These are phyloP conservation scores for Ustilago nuda DNA, from an alignment of 1,284 basidiomycete genomes.

Conservation along the genomic window DNA sequence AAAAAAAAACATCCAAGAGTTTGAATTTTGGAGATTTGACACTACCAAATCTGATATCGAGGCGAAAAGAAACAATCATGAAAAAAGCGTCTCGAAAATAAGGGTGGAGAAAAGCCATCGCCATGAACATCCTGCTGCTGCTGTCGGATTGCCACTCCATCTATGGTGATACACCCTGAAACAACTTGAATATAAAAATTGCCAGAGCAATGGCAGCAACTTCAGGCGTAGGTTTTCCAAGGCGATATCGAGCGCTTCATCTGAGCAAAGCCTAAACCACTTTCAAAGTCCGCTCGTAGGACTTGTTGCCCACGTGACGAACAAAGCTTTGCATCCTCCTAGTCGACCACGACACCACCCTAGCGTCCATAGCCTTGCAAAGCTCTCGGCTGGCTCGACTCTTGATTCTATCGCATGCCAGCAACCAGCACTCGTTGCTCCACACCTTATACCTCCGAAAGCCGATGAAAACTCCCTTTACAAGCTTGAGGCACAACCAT, in stretches of 20 bases:
- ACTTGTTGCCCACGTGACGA: background rate
- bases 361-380: background rate
- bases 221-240: too few relatives aligned
- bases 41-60: background rate
- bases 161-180: background rate
- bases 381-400: background rate
- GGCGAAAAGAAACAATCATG: background rate
- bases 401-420: background rate
- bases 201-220: too few relatives aligned
- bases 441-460: background rate
- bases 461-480: background rate
- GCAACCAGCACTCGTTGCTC: background rate
- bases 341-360: background rate
- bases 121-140: background rate
- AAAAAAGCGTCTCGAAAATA: background rate
- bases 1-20: background rate
- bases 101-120: constrained; percentile 2
- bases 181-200: too few relatives aligned
- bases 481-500: background rate
- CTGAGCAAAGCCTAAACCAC: background rate
- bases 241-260: background rate
- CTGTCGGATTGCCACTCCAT: background rate
- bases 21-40: background rate
- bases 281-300: background rate
- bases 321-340: background rate